Evolutionary conservation across 805 yeast species (phyloP).

Genomic region (Ogataea neopini): DNA sequence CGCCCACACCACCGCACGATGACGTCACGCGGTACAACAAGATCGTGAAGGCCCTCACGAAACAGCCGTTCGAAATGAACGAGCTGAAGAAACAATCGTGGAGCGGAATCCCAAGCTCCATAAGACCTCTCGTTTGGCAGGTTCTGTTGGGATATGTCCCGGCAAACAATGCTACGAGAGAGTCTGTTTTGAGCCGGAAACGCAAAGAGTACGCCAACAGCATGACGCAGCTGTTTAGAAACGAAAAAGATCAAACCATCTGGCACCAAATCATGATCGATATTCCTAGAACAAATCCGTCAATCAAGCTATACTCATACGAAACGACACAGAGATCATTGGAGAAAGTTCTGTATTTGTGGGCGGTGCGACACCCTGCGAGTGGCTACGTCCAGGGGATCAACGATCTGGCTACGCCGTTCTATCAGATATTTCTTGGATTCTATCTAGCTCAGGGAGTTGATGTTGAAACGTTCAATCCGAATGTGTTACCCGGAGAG

Average conservation of each 20-base stretch:
- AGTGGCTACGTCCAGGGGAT: constrained; percentile 98
- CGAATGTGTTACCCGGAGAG: constrained; percentile 56
- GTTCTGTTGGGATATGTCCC: constrained; percentile 87
- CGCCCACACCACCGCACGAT: constrained; percentile 28
- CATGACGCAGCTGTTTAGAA: constrained; percentile 56
- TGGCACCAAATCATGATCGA: constrained; percentile 97
- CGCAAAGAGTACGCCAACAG: constrained; percentile 85
- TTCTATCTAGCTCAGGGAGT: constrained; percentile 55
- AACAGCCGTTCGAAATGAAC: constrained; percentile 59
- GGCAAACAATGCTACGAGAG: constrained; percentile 75
- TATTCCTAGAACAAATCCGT: constrained; percentile 91
- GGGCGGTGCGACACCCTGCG: constrained; percentile 98
- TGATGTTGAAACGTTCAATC: constrained; percentile 61
- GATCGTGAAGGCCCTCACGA: constrained; percentile 61
- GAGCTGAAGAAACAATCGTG: constrained; percentile 81
- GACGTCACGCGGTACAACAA: constrained; percentile 60
- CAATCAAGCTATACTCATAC: constrained; percentile 67
- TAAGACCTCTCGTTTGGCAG: constrained; percentile 89
- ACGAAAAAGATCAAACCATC: constrained; percentile 69
- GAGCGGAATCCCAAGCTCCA: constrained; percentile 87
- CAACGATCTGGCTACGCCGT: constrained; percentile 91
- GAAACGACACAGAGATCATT: constrained; percentile 74
- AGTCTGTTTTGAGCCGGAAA: constrained; percentile 68
- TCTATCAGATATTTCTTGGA: constrained; percentile 79
- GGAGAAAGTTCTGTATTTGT: constrained; percentile 78